These are phyloP conservation scores for Sarcocystis neurona DNA, from an alignment of 169 alveolate genomes.

Conservation along the genomic window DNA sequence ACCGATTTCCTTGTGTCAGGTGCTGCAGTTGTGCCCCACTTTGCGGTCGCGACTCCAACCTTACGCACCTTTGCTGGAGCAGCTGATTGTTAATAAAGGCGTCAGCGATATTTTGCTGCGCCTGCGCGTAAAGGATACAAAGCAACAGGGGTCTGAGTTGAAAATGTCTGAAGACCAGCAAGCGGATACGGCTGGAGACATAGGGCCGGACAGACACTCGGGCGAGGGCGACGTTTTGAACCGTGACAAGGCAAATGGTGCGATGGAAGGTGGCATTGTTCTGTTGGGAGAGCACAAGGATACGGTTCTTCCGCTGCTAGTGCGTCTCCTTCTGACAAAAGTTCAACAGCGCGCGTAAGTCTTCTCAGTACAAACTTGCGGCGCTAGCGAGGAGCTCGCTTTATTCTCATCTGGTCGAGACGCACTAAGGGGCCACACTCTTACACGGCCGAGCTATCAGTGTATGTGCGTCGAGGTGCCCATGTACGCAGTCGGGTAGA, in stretches of 20 bases:
- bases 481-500: too few relatives aligned
- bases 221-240: neutral
- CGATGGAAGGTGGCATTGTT: neutral
- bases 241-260: neutral
- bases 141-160: too few relatives aligned
- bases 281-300: neutral
- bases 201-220: too few relatives aligned
- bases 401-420: too few relatives aligned
- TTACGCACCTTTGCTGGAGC: neutral
- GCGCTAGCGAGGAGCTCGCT: too few relatives aligned
- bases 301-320: neutral
- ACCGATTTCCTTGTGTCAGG: neutral
- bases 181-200: neutral
- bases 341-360: constrained; percentile 30
- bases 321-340: constrained; percentile 15
- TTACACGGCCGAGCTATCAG: too few relatives aligned
- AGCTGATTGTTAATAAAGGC: constrained; percentile 25
- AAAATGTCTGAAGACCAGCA: neutral
- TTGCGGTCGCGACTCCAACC: constrained; percentile 15
- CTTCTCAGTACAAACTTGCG: too few relatives aligned
- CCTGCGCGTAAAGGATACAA: neutral
- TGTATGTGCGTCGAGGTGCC: too few relatives aligned
- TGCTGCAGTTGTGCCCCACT: constrained; percentile 20
- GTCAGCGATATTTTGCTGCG: constrained; percentile 26
- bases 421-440: too few relatives aligned